Evolutionary conservation across 495 filamentous ascomycete genomes (phyloP), one percentile per base, ranked within the genome.

Genomic region (Hypoxylon crocopeplum): DNA sequence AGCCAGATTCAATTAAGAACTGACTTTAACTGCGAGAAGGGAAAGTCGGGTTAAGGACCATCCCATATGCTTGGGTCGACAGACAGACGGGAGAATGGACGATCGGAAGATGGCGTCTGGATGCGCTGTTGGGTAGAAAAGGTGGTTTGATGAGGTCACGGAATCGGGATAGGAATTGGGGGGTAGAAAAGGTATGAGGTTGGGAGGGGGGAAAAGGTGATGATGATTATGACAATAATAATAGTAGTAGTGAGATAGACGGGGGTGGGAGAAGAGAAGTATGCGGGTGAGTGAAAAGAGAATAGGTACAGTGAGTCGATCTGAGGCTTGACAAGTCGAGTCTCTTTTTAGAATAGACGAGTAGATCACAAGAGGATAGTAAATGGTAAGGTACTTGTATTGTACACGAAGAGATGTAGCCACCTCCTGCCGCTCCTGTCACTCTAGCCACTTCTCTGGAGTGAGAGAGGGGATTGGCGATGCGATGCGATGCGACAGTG

Each of bases 1-100:
- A 59, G 55, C 60, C 68, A 66, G 39, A 68, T 68, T 70, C 68
- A 70, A 56, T 62, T 58, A 70, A 70, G 68, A 70, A 68, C 61
- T 70, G 53, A 49, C 68, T 48, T 25, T n/a, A n/a, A n/a, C 22
- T 34, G 37, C 19, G 41, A 42, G 24, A 20, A 6, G 27, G 24
- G 33, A 27, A 54, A 32, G 36, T 48, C 41, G 48, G 37, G 38
- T 41, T 20, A 46, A 29, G 11, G 54, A 64, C 44, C 33, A 48
- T 62, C 34, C 62, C 61, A 36, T 56, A 56, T 34, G 44, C 27
- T 33, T 21, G 36, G 44, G 17, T 46, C 46, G 21, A 39, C 32
- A 16, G 15, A 38, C 15, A 46, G 24, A 21, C 41, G 50, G 32
- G 45, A 25, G 47, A 57, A 20, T 52, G 58, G 41, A 44, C 47